Conservation (phyloP, 1,284 basidiomycete genomes). For the Austroboletus novae-zelandiae region DNA sequence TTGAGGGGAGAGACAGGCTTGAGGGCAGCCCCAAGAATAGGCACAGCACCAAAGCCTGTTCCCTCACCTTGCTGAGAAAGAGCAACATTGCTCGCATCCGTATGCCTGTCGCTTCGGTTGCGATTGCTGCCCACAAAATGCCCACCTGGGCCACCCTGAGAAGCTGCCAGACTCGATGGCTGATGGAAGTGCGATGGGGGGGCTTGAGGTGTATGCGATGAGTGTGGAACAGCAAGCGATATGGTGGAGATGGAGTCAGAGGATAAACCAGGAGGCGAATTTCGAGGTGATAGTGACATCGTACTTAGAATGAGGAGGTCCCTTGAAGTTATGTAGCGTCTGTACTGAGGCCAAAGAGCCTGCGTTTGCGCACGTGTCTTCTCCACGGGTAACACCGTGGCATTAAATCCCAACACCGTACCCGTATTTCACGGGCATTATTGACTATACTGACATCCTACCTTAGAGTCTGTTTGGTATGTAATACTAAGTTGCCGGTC, state of each 20-base stretch:
- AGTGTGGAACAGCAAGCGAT: conserved; percentile 50
- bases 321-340: too few relatives aligned
- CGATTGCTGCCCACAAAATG: conserved; percentile 53
- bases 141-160: conserved; percentile 63
- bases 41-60: conserved; percentile 21
- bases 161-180: conserved; percentile 51
- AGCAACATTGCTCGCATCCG: conserved; percentile 44
- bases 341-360: too few relatives aligned
- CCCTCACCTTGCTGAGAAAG: conserved; percentile 33
- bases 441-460: too few relatives aligned
- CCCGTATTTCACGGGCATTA: too few relatives aligned
- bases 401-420: too few relatives aligned
- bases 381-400: too few relatives aligned
- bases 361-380: too few relatives aligned
- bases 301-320: conserved; percentile 40
- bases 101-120: conserved; percentile 62
- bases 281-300: conserved; percentile 65
- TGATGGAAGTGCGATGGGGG: conserved; percentile 50
- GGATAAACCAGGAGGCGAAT: conserved; percentile 51
- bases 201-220: conserved; percentile 48
- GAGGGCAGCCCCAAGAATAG: conserved; percentile 24
- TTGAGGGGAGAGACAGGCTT: conserved; percentile 79
- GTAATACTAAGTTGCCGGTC: too few relatives aligned
- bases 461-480: too few relatives aligned
- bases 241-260: conserved; percentile 66